A percentile compares a stretch with the other conserved stretches of the same genome.
phyloP scores from a whole-genome alignment of 192 early-diverging fungal genomes.

The Diversispora eburnea region DNA sequence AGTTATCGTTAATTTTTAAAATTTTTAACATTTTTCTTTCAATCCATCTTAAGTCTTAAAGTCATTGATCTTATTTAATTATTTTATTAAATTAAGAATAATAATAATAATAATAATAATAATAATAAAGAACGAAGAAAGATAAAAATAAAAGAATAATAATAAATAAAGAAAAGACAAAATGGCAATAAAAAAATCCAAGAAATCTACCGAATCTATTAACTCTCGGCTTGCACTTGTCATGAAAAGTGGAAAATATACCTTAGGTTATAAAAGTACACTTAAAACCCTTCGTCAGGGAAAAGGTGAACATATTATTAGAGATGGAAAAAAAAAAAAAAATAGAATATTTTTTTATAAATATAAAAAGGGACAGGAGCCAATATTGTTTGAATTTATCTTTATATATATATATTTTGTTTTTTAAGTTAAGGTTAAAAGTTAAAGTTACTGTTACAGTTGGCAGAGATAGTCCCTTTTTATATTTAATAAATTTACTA shows the following conservation, averaged over 20 bases:
- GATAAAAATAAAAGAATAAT: no score
- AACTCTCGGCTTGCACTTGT: slow-evolving; percentile 98
- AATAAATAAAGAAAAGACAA: no score
- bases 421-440: no score
- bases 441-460: no score
- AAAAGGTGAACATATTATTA: slow-evolving; percentile 65
- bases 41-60: no score
- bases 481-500: slow-evolving; percentile 27
- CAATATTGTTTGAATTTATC: slow-evolving; percentile 11
- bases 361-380: slow-evolving; percentile 45
- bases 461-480: slow-evolving; percentile 33
- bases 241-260: slow-evolving; percentile 99
- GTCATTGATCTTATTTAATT: no score
- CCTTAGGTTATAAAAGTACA: slow-evolving; percentile 98
- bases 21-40: no score
- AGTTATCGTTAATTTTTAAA: no score
- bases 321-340: background rate
- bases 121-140: no score
- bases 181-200: slow-evolving; percentile 62
- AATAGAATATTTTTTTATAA: slow-evolving; percentile 12
- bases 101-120: no score
- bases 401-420: background rate
- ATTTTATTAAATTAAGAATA: no score
- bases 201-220: slow-evolving; percentile 91
- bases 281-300: slow-evolving; percentile 95